Base-by-base conservation (phyloP, 1,284 basidiomycete species). In the Tilletiopsis washingtonensis region DNA sequence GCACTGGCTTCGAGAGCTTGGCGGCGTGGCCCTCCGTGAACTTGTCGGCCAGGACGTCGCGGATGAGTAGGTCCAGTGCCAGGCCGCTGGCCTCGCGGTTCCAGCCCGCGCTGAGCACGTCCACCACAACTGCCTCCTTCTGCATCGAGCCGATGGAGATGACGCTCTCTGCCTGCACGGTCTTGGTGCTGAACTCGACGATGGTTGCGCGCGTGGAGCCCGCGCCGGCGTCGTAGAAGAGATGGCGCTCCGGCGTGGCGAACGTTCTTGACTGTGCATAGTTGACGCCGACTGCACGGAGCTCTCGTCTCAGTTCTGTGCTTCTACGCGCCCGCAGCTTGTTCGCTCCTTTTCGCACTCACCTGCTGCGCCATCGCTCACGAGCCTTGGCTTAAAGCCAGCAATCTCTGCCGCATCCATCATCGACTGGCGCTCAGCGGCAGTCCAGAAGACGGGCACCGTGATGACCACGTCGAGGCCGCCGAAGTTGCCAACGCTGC, bases 211-310 rank as follows among this genome's bases (percentile, higher is more conserved):
- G 82, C 25, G 89, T 86, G 0, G 87, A 81, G 3, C 87, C 84
- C 2, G 91, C 87, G 34, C 94, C 93, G 1, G 89, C 86, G 68
- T 98, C 94, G 75, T 88, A 97, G 57, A 98, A 85, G 60, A 98
- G 76, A 71, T 98, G 91, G 73, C 84, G 82, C 74, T 94, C 91
- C 12, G 67, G 62, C 51, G 57, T 59, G 5, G 64, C 42, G 78
- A 98, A 98, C 0, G 81, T 81, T 32, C 91, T 81, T 2, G 89
- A 90, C 87, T 97, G 94, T 34, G 91, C 93, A 37, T 39, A 99
- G 77, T 62, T 71, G 51, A 64, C 62, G 6, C 67, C 69, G 5
- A 59, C 67, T 3, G 68, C 60, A n/a, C 49, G 19, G 27, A 7
- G 5, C 5, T 25, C 6, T 46, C 5, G n/a, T 14, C 34, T 14